Base-by-base conservation (phyloP, 768 basidiomycete genomes). In the Panus rudis region DNA sequence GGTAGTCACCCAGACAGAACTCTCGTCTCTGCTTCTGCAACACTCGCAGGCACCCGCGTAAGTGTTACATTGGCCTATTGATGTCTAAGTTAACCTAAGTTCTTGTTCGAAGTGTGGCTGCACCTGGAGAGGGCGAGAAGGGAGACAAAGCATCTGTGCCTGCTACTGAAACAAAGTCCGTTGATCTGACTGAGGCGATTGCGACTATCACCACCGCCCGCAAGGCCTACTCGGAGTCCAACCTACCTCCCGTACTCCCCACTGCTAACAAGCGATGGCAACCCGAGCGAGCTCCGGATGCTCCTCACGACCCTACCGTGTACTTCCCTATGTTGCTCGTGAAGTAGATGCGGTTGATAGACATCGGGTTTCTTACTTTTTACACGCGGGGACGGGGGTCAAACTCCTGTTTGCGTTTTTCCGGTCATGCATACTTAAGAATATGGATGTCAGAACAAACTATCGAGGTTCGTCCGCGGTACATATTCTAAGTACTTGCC, bases 301-400 rank as follows among this genome's bases (percentile, higher is more conserved):
- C 88, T n/a, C 92, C 92, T 16, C 90, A 92, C 57, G 81, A 81
- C 46, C 79, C 82, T 33, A 62, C 82, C 55, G 69, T 83, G 2
- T 92, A 92, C 64, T 94, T 89, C 66, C 87, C 88, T 10, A 88
- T 91, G 87, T 55, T 67, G 33, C 58, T 89, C 40, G 59, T 65
- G 38, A 64, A 66, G 50, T 69, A 63, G 58, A 54, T 11, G 16
- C 23, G 23, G 3, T 12, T 16, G 11, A 46, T 81, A 80, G 69
- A 73, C 68, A 58, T 75, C n/a, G n/a, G 48, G 48, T 46, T 32
- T n/a, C 14, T 24, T 2, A n/a, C 25, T 20, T 27, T n/a, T 20
- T 24, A 5, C 21, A 20, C 30, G 20, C 26, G 27, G 22, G 31
- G 32, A 33, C 24, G 8, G n/a, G 17, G 37, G 37, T 41, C 34